Conservation (phyloP, 495 filamentous ascomycete species). For the Annulohypoxylon stygium region DNA sequence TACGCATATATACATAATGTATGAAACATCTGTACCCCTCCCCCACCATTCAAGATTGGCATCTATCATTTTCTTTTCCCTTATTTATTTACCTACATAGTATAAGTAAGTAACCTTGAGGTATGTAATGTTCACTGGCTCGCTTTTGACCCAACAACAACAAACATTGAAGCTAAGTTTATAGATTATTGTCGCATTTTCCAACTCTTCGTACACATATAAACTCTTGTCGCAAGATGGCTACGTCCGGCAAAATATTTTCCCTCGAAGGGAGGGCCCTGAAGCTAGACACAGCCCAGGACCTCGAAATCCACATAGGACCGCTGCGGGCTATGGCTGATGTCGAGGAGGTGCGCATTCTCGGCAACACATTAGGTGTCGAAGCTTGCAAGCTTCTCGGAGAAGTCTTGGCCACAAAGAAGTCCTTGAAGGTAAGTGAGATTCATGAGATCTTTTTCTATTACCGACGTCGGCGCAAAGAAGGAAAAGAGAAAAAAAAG, state of each 20-base stretch:
- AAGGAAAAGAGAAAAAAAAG: neutral
- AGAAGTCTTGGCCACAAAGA: slow-evolving; percentile 81
- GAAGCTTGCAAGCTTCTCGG: slow-evolving; percentile 87
- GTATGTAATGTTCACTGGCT: neutral
- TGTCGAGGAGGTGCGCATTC: slow-evolving; percentile 84
- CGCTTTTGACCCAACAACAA: neutral
- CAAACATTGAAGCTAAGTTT: slow-evolving; percentile 11
- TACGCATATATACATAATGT: slow-evolving; percentile 15
- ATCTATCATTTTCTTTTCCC: neutral
- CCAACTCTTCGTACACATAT: slow-evolving; percentile 1
- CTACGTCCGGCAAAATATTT: slow-evolving; percentile 74
- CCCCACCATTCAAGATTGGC: slow-evolving; percentile 25
- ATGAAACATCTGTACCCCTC: slow-evolving; percentile 24
- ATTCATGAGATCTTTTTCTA: slow-evolving; percentile 24
- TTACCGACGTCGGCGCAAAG: neutral
- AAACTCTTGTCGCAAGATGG: slow-evolving; percentile 54
- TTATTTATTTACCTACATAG: slow-evolving; percentile 1
- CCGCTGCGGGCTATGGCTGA: slow-evolving; percentile 76
- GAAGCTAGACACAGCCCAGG: slow-evolving; percentile 87
- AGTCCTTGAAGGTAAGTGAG: slow-evolving; percentile 75
- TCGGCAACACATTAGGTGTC: slow-evolving; percentile 92
- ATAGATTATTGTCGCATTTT: slow-evolving; percentile 10
- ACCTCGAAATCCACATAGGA: slow-evolving; percentile 87
- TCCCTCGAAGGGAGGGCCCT: slow-evolving; percentile 90
- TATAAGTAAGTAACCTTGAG: neutral